These are phyloP conservation scores for Angophora floribunda DNA, from an alignment of 345 rosid genomes.

Conservation along the genomic window DNA sequence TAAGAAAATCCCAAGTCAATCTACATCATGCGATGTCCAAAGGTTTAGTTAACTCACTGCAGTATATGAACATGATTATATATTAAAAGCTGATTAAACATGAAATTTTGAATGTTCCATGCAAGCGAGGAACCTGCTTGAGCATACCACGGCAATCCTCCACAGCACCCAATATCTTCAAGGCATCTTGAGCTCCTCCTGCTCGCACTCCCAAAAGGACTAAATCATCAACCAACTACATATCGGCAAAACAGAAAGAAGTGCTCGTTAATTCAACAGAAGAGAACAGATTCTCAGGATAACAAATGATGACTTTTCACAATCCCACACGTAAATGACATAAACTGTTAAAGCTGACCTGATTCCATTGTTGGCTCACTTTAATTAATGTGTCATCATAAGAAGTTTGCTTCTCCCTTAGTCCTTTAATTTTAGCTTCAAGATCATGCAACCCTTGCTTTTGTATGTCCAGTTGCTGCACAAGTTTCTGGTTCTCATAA, in stretches of 20 bases:
- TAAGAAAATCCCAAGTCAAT: conserved; percentile 20
- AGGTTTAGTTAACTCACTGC: neutral
- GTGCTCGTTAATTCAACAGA: neutral
- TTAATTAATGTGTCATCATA: conserved; percentile 56
- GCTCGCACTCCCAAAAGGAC: conserved; percentile 62
- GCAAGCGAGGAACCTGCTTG: neutral
- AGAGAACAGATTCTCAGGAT: neutral
- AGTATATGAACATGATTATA: neutral
- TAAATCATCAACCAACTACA: conserved; percentile 87
- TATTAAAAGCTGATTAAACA: neutral
- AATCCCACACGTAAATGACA: neutral
- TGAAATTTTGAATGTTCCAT: neutral
- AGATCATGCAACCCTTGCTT: conserved; percentile 63
- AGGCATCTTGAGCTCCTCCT: conserved; percentile 41
- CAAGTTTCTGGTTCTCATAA: conserved; percentile 74
- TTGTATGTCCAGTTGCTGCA: conserved; percentile 67
- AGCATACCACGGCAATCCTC: conserved; percentile 42
- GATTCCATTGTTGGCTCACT: conserved; percentile 67
- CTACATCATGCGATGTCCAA: neutral
- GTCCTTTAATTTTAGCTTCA: conserved; percentile 43
- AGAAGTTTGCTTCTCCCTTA: conserved; percentile 45
- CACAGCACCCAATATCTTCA: conserved; percentile 31
- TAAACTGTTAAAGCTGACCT: conserved; percentile 20
- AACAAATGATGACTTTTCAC: neutral
- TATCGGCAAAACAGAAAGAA: neutral